Conservation (phyloP, 2,329 filamentous ascomycete genomes). For the Emydomyces testavorans region DNA sequence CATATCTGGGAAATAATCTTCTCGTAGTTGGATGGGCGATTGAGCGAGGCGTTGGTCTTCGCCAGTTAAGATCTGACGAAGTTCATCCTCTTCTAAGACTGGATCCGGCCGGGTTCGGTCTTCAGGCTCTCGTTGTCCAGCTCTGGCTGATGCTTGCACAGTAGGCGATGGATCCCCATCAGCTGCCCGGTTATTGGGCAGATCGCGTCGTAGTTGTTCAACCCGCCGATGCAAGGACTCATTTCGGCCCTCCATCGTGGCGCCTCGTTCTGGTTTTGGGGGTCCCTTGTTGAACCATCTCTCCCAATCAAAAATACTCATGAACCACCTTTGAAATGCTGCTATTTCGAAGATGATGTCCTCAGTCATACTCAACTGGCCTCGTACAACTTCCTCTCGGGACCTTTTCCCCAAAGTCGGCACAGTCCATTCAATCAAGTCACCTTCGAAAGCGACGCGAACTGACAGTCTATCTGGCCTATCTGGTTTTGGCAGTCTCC, state of each 20-base stretch:
- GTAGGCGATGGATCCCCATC: neutral
- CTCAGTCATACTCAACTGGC: conserved; percentile 27
- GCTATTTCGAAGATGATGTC: conserved; percentile 30
- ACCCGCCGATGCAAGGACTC: conserved; percentile 25
- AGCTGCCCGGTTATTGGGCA: neutral
- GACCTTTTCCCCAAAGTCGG: conserved; percentile 31
- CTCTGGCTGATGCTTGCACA: neutral
- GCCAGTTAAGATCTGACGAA: conserved; percentile 20
- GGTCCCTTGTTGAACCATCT: neutral
- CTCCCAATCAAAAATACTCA: conserved; percentile 24
- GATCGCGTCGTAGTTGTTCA: conserved; percentile 21
- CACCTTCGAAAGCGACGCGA: conserved; percentile 34
- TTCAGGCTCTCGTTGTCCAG: neutral
- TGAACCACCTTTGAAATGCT: conserved; percentile 25
- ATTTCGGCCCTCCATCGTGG: conserved; percentile 19
- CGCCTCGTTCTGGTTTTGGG: conserved; percentile 16
- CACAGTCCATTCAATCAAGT: conserved; percentile 35
- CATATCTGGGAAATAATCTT: conserved; percentile 18
- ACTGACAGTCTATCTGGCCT: conserved; percentile 33
- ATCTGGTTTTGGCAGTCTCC: conserved; percentile 33
- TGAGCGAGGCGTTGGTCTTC: conserved; percentile 31
- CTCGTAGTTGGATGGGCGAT: conserved; percentile 31
- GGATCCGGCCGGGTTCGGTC: conserved; percentile 14
- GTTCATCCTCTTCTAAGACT: conserved; percentile 10
- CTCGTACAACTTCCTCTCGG: conserved; percentile 32